Base-by-base conservation (phyloP, 2,329 filamentous ascomycete species). In the Beauveria sp. region DNA sequence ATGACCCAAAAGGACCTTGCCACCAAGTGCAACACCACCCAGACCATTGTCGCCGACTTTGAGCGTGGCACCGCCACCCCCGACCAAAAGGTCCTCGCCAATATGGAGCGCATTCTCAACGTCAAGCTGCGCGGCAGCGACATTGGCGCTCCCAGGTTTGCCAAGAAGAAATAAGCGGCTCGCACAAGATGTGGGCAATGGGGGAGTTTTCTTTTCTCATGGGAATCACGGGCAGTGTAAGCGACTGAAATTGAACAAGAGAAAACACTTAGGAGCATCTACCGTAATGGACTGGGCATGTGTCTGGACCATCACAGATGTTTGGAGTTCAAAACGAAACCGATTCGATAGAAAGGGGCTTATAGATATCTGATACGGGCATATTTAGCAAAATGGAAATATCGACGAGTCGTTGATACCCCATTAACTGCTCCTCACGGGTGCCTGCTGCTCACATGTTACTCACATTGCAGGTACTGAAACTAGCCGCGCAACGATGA, bases 1-100 rank as follows among this genome's bases (percentile, higher is more conserved):
- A 93, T 98, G 91, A 96, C 93, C 62, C 95, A 98, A 79, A 96
- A 96, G 77, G 84, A 88, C 67, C 80, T 88, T 46, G 93, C 93
- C 64, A 91, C 88, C 67, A 91, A 91, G 79, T 93, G 90, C 82
- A 96, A 96, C 82, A 92, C 89, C 64, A 93, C 90, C 48, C 85
- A 88, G 58, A 83, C 85, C 66, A 80, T 95, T 67, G 83, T 98
- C 66, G 89, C 88, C 71, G 88, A 92, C 69, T 92, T 96, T 71
- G 93, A 98, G 86, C 84, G 88, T 67, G 92, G 89, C 68, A 84
- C 80, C 69, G 92, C 87, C 62, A 71, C 83, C 51, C 93, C 89
- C 62, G 92, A 96, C 78, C 92, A 96, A 78, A 92, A 93, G 81
- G 79, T 96, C 60, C 80, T 96, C 62, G 76, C 77, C 64, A 79